These are phyloP conservation scores for Nicotiana rustica DNA, from an alignment of 305 asterid genomes.

Conservation along the genomic window DNA sequence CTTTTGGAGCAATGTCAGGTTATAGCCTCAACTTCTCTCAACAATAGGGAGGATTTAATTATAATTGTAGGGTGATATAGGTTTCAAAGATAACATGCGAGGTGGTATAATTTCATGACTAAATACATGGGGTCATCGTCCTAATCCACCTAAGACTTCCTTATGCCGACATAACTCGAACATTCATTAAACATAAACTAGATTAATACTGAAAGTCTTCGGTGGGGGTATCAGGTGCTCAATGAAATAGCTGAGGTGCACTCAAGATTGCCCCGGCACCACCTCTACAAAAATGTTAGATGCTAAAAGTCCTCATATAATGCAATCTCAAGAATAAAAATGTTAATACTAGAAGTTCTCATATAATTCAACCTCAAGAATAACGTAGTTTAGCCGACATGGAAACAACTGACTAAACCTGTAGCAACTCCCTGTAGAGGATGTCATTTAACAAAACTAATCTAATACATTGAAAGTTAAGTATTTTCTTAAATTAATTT, in stretches of 20 bases:
- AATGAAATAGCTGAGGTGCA: too few species aligned
- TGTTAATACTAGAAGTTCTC: too few species aligned
- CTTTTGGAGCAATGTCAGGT: neutral
- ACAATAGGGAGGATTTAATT: neutral
- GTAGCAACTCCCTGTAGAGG: neutral
- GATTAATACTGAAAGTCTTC: neutral
- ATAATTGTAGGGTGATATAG: neutral
- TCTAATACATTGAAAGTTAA: neutral
- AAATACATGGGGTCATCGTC: neutral
- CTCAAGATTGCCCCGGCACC: too few species aligned
- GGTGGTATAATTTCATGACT: neutral
- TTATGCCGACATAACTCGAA: neutral
- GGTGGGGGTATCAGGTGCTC: too few species aligned
- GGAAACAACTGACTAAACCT: neutral
- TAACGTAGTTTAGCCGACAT: neutral
- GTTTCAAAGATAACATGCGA: neutral
- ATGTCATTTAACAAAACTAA: neutral
- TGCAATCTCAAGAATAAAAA: neutral
- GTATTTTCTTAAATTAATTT: neutral
- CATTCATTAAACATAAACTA: neutral
- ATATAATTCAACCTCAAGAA: neutral
- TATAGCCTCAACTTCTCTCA: neutral
- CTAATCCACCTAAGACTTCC: neutral
- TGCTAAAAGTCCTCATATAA: neutral
- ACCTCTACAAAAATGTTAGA: too few species aligned